Evolutionary conservation across 169 alveolate species (phyloP), one percentile per base, ranked within the genome.

Genomic region (Plasmodium yoelii): DNA sequence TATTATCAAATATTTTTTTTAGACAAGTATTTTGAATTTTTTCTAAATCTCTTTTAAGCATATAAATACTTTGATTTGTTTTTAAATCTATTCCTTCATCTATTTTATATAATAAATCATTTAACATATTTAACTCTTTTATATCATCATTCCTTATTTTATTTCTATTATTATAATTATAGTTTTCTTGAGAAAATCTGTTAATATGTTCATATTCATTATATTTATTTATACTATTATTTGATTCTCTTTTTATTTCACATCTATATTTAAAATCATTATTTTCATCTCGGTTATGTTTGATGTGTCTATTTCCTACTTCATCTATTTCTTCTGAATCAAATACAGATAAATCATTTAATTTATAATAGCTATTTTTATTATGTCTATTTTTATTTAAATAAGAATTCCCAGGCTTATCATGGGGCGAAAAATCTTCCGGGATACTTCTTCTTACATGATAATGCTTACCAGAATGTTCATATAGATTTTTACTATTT

Each of bases 61-160:
- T 77, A 46, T 77, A 77, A 42, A 77, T 77, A 57, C 88, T 77
- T 63, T 77, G 88, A 57, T 77, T 77, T 3, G 77, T 77, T 57
- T 77, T 77, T n/a, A 77, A 42, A 28, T 77, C 75, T 13, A 77
- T 77, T 5, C 70, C 57, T 42, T 77, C 88, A 57, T 77, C 88
- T 3, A 77, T 77, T 63, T 63, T 77, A 28, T 47, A 77, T 51
- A 77, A 28, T 18, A 77, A 57, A 19, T 77, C 88, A 7, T 77
- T 74, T 46, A 77, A 63, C 88, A 77, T 77, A 49, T 77, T 77
- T 47, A 77, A 59, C 26, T 77, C 88, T 57, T 57, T 19, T 9
- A 64, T 75, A 42, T 63, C 75, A 26, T 75, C 84, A 24, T 71
- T 71, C 42, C 69, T 57, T 15, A 68, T 46, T 4, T 44, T 13